Evolutionary conservation across 805 yeast species (phyloP).

Genomic region (Starmerella stigmatis): DNA sequence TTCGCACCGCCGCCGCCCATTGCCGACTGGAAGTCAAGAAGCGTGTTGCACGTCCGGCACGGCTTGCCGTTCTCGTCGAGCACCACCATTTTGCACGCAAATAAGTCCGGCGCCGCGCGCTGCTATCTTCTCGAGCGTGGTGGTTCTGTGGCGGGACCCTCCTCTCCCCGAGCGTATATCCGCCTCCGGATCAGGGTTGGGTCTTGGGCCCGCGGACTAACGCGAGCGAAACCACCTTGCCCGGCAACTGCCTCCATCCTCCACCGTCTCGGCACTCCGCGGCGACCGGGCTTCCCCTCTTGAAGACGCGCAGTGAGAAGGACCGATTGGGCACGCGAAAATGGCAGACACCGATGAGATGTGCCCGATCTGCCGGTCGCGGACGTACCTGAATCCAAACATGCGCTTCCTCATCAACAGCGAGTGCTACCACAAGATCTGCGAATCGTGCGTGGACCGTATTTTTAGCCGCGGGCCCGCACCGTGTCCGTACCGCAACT

Average conservation of each 20-base stretch:
- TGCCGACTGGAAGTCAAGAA: constrained; percentile 68
- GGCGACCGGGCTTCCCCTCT: no score
- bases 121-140: no score
- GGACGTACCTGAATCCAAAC: constrained; percentile 84
- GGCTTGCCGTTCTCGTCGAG: constrained; percentile 90
- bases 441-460: constrained; percentile 91
- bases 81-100: constrained; percentile 37
- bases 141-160: background rate
- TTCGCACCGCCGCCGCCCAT: constrained; percentile 28
- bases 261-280: no score
- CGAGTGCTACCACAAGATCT: constrained; percentile 95
- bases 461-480: constrained; percentile 92
- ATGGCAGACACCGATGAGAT: constrained; percentile 41
- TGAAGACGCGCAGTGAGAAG: no score
- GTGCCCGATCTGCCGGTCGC: constrained; percentile 97
- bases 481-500: constrained; percentile 87
- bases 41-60: constrained; percentile 80
- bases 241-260: no score
- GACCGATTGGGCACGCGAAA: no score
- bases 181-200: no score
- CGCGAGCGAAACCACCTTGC: no score
- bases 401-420: constrained; percentile 88
- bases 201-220: no score
- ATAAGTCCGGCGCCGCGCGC: no score
- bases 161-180: no score